phyloP scores from a whole-genome alignment of 192 early-diverging fungal genomes.

The Kickxella alabastrina region DNA sequence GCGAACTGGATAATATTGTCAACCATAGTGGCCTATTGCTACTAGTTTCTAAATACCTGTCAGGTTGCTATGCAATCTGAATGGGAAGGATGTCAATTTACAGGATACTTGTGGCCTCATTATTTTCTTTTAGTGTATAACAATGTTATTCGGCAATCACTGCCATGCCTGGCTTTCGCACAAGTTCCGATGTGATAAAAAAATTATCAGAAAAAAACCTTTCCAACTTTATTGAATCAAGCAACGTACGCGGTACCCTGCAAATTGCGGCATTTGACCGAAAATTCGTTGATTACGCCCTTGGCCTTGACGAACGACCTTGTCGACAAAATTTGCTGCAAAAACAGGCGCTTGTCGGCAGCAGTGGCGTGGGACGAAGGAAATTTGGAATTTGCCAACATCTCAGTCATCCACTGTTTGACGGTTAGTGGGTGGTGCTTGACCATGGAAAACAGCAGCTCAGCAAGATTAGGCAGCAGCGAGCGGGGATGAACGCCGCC shows the following conservation, averaged over 20 bases:
- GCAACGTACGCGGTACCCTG: slow-evolving; percentile 20
- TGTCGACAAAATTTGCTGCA: slow-evolving; percentile 27
- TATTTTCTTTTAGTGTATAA: too few relatives aligned
- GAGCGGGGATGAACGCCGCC: slow-evolving; percentile 46
- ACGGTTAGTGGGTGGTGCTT: slow-evolving; percentile 19
- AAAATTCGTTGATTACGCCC: slow-evolving; percentile 30
- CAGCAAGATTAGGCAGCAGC: slow-evolving; percentile 37
- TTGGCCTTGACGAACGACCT: slow-evolving; percentile 33
- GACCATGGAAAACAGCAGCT: slow-evolving; percentile 46
- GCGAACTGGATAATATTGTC: too few relatives aligned
- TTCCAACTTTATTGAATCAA: too few relatives aligned
- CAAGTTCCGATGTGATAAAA: too few relatives aligned
- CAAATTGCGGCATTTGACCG: slow-evolving; percentile 38
- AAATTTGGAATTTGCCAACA: slow-evolving; percentile 22
- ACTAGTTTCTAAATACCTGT: too few relatives aligned
- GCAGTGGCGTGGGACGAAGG: slow-evolving; percentile 26
- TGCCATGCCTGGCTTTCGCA: too few relatives aligned
- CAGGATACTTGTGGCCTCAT: too few relatives aligned
- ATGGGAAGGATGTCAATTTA: too few relatives aligned
- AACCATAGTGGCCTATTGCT: too few relatives aligned
- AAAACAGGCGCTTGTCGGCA: slow-evolving; percentile 31
- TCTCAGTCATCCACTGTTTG: slow-evolving; percentile 18
- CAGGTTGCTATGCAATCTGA: too few relatives aligned
- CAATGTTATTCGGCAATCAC: too few relatives aligned
- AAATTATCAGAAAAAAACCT: too few relatives aligned